A percentile compares a stretch with the other conserved stretches of the same genome.
Conservation (phyloP, 306 rosid genomes). For the Vigna trinervia region DNA sequence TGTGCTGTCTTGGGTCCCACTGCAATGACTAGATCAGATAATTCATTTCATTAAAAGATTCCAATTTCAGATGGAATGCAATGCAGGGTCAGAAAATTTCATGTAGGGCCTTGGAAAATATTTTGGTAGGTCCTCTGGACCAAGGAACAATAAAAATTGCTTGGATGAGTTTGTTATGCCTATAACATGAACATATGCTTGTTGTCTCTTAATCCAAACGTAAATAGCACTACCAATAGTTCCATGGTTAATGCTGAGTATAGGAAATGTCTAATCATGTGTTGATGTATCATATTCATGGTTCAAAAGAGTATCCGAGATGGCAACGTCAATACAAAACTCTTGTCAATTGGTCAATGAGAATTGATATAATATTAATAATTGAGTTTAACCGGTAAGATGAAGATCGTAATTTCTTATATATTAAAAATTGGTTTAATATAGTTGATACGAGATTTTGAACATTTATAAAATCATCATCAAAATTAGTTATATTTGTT, state of each 20-base stretch:
- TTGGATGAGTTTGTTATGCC: conserved; percentile 18
- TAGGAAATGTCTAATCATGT: neutral
- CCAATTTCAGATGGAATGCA: neutral
- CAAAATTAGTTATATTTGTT: too few relatives aligned
- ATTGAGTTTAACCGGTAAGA: too few relatives aligned
- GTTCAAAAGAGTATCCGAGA: too few relatives aligned
- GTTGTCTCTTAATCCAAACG: neutral
- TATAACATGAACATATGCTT: neutral
- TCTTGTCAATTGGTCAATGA: too few relatives aligned
- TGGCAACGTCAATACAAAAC: too few relatives aligned
- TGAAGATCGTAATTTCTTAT: too few relatives aligned
- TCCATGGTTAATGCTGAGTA: neutral
- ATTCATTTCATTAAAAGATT: neutral
- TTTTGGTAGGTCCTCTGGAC: neutral
- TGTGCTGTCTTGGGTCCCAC: conserved; percentile 21
- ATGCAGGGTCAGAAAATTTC: conserved; percentile 13
- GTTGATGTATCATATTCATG: too few relatives aligned
- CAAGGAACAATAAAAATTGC: conserved; percentile 2
- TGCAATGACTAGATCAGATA: neutral
- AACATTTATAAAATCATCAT: too few relatives aligned
- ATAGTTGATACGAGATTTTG: too few relatives aligned
- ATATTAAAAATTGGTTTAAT: too few relatives aligned
- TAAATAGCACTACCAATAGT: neutral
- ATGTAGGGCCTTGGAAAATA: neutral
- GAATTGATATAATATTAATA: too few relatives aligned